Evolutionary conservation across 2,329 filamentous ascomycete species (phyloP), one percentile per base, ranked within the genome.

Genomic region (Stachybotrys echinatus): DNA sequence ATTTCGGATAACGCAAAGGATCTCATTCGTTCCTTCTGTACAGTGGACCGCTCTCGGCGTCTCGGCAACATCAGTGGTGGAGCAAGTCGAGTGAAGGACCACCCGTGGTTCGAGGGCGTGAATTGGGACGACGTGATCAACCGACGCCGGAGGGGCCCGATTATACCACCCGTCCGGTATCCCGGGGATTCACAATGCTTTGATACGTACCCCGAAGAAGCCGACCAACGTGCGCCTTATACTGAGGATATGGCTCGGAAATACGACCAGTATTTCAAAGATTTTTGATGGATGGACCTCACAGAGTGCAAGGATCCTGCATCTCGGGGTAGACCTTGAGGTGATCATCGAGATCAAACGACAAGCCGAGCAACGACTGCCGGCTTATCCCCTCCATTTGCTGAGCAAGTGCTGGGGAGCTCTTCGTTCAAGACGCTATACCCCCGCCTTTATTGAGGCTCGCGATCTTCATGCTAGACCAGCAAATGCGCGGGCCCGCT

Each of bases 151-250:
- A 73, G 77, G 45, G 88, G 87, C 0, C 88, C 88, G 5, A 91
- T 92, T 56, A 76, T 89, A 47, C 88, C 88, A n/a, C 84, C 87
- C 49, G 73, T 92, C 23, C 75, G 84, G 21, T 87, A 82, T 46
- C 79, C 84, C 0, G 87, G 87, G 27, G 89, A 92, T 61, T 85
- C 88, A 18, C 79, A 88, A 61, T 92, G 89, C 65, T 94, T 92
- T 61, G 89, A 92, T 61, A 77, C 85, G 40, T 94, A 92, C 60
- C 86, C 88, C n/a, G 86, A 89, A 52, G 86, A 91, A 61, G 83
- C 86, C 51, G 80, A 75, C 48, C 76, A 77, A 45, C 74, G 79
- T 50, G 84, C 87, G 38, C 70, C 74, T 50, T 92, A 91, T 61
- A 87, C 84, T 4, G 76, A 81, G 40, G 86, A 89, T 42, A 74